Conservation (phyloP, 2,329 filamentous ascomycete species). For the Phialocephala subalpina region DNA sequence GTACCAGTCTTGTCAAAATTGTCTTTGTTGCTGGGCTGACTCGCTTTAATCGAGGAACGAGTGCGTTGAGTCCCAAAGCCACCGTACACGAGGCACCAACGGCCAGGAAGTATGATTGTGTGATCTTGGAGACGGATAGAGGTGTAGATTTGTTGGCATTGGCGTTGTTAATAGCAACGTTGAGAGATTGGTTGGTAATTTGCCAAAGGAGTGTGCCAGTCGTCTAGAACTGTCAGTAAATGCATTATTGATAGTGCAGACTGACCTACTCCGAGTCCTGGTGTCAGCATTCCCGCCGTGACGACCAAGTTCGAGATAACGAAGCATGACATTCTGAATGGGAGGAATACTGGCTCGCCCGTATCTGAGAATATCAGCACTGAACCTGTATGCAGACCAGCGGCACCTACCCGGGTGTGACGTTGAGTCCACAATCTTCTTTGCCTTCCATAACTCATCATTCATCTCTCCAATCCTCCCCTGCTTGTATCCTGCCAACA, state of each 20-base stretch:
- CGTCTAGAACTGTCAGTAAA: conserved; percentile 57
- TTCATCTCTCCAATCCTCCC: conserved; percentile 84
- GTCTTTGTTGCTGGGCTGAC: conserved; percentile 78
- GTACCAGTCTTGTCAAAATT: conserved; percentile 86
- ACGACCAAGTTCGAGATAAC: conserved; percentile 93
- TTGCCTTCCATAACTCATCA: conserved; percentile 90
- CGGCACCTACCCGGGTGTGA: conserved; percentile 81
- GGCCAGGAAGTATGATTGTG: conserved; percentile 89
- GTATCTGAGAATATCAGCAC: conserved; percentile 69
- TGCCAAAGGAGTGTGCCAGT: conserved; percentile 93
- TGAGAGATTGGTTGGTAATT: conserved; percentile 94
- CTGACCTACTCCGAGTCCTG: conserved; percentile 73
- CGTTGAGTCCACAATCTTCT: conserved; percentile 97
- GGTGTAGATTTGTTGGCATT: conserved; percentile 98
- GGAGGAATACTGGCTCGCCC: conserved; percentile 88
- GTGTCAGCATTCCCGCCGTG: conserved; percentile 96
- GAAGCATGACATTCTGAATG: conserved; percentile 97
- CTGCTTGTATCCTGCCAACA: conserved; percentile 87
- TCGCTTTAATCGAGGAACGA: conserved; percentile 84
- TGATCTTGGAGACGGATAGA: conserved; percentile 79
- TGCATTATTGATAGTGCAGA: not conserved
- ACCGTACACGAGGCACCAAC: conserved; percentile 94
- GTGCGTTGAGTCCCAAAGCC: conserved; percentile 86
- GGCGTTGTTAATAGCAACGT: conserved; percentile 96
- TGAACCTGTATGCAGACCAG: not conserved